Conservation (phyloP, 768 basidiomycete species). For the Cyclocybe aegerita region DNA sequence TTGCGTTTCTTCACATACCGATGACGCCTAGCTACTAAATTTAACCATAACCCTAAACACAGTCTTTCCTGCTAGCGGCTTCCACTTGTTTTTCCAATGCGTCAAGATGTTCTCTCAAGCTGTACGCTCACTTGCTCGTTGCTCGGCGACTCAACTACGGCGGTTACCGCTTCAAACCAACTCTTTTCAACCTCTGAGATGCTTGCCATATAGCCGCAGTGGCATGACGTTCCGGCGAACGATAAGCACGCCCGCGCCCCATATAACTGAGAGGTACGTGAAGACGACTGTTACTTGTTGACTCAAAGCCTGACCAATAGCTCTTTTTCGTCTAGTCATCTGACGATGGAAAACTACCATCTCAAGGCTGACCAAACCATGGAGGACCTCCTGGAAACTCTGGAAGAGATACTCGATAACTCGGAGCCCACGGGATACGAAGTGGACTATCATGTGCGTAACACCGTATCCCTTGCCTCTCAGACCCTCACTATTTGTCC, state of each 20-base stretch:
- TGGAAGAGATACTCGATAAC: slow-evolving; percentile 73
- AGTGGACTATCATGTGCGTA: slow-evolving; percentile 83
- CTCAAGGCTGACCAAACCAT: slow-evolving; percentile 72
- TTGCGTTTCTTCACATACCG: slow-evolving; percentile 7
- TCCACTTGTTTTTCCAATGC: neutral
- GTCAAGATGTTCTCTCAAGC: slow-evolving; percentile 24
- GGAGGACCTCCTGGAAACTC: slow-evolving; percentile 68
- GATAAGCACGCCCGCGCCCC: slow-evolving; percentile 56
- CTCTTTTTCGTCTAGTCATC: slow-evolving; percentile 29
- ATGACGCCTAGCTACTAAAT: slow-evolving; percentile 5
- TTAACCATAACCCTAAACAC: slow-evolving; percentile 28
- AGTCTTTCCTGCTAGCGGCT: slow-evolving; percentile 10
- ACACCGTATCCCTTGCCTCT: neutral
- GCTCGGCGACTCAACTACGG: slow-evolving; percentile 16
- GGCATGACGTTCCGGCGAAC: slow-evolving; percentile 24
- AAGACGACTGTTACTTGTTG: neutral
- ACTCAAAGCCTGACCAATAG: neutral
- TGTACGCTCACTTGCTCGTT: slow-evolving; percentile 24
- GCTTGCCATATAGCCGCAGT: neutral
- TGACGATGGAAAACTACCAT: slow-evolving; percentile 72
- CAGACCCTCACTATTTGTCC: neutral
- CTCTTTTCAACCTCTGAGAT: neutral
- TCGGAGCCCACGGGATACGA: slow-evolving; percentile 59
- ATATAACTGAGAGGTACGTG: slow-evolving; percentile 52
- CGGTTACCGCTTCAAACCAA: slow-evolving; percentile 17